Evolutionary conservation across 1,284 basidiomycete genomes (phyloP), one percentile per base, ranked within the genome.

Genomic region (Cutaneotrichosporon mucoides): DNA sequence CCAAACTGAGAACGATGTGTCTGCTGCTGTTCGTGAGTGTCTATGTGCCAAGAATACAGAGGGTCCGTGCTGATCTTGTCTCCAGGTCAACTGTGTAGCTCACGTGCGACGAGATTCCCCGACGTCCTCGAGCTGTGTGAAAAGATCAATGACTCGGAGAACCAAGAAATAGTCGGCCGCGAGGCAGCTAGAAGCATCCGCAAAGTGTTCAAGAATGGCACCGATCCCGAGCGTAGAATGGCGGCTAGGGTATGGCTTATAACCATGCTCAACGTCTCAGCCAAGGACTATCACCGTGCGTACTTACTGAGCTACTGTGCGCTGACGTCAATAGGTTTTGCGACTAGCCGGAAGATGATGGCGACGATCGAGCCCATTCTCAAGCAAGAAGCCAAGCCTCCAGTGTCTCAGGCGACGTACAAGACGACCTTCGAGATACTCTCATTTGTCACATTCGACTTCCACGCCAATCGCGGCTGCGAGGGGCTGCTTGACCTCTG

Each of bases 171-270:
- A 2, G 70, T 77, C 8, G 60, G 66, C 42, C 77, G 73, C 59
- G 77, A 79, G 50, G 72, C 75, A 0, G 75, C 73, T 1, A 63
- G 72, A n/a, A 68, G 71, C 4, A 60, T 77, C n/a, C 59, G 76
- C 33, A 77, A 75, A 56, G 71, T 73, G 53, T 69, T 79, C 66
- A 77, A 77, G 61, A 59, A 69, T 56, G 76, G 73, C 1, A 65
- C 65, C 35, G 75, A 77, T 36, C 37, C 56, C 12, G 74, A 76
- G 43, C 61, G 71, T 16, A 56, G 71, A 12, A 69, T 71, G 53
- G 73, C 74, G 0, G 68, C 71, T 11, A 73, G 74, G 40, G 68
- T 79, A 8, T 79, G 77, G 77, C 57, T 75, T 35, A 64, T 77
- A 40, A 66, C 75, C 57, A 76, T 76, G 71, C 60, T 67, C 6